Percentiles rank a stretch among this genome's conserved stretches.
Evolutionary conservation across 2,329 filamentous ascomycete genomes (phyloP).

Genomic region (Diaporthe batatas): DNA sequence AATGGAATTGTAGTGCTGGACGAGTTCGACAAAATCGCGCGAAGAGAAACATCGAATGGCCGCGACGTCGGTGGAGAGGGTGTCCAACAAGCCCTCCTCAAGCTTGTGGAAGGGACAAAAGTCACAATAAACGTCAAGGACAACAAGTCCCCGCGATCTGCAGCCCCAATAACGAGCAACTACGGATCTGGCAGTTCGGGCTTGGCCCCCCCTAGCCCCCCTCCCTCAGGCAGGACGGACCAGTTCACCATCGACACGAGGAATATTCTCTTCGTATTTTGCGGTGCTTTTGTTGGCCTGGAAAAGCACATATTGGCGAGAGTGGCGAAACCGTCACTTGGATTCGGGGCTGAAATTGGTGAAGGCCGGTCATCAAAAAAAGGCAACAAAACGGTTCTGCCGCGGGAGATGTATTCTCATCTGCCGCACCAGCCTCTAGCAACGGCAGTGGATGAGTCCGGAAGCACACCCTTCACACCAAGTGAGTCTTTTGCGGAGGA

Average conservation of each 20-base stretch:
- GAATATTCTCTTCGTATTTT: constrained; percentile 97
- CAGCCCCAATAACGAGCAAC: constrained; percentile 66
- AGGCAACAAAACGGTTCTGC: constrained; percentile 70
- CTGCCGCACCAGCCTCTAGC: constrained; percentile 65
- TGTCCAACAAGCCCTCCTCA: constrained; percentile 94
- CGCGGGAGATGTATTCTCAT: constrained; percentile 70
- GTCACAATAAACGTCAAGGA: constrained; percentile 92
- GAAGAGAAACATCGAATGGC: constrained; percentile 86
- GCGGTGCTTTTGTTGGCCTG: constrained; percentile 92
- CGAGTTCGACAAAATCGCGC: constrained; percentile 97
- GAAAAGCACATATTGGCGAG: constrained; percentile 89
- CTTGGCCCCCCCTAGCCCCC: constrained; percentile 60
- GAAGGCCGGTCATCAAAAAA: constrained; percentile 61
- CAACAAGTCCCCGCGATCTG: constrained; percentile 70
- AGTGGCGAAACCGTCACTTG: constrained; percentile 87
- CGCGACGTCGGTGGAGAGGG: constrained; percentile 97
- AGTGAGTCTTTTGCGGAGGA: constrained; percentile 29
- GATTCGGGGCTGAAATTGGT: constrained; percentile 86
- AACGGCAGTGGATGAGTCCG: constrained; percentile 47
- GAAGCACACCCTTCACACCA: constrained; percentile 61
- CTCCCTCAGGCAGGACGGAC: constrained; percentile 66
- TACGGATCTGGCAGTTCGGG: constrained; percentile 62
- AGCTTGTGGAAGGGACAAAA: constrained; percentile 96
- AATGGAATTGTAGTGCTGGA: constrained; percentile 95
- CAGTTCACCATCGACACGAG: constrained; percentile 88